phyloP scores from a whole-genome alignment of 805 yeast species.

The Monosporozyma yasuniensis region DNA sequence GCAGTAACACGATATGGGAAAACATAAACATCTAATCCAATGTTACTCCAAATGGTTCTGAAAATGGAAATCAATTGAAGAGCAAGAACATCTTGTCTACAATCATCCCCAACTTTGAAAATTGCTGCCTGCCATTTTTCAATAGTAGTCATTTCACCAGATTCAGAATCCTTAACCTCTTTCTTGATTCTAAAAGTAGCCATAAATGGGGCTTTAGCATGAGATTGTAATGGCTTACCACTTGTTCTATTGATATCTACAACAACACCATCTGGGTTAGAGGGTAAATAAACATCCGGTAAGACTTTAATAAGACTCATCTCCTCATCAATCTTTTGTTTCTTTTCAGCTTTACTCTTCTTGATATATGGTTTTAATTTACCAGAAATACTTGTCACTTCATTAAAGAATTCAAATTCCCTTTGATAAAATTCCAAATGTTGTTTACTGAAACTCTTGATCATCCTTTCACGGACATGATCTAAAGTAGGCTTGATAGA shows the following conservation, averaged over 20 bases:
- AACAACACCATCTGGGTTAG: conserved; percentile 93
- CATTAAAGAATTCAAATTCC: conserved; percentile 84
- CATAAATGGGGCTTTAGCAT: conserved; percentile 97
- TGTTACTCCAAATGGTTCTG: conserved; percentile 78
- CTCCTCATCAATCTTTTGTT: conserved; percentile 91
- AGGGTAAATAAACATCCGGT: conserved; percentile 85
- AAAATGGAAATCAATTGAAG: conserved; percentile 86
- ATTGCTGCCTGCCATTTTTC: conserved; percentile 91
- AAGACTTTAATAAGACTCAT: conserved; percentile 69
- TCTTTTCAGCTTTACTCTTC: conserved; percentile 92
- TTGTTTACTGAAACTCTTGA: conserved; percentile 45
- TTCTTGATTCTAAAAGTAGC: conserved; percentile 84
- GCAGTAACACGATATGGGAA: conserved; percentile 95
- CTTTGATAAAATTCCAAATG: conserved; percentile 64
- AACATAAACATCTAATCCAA: conserved; percentile 84
- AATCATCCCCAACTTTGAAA: conserved; percentile 98
- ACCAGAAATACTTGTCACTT: conserved; percentile 89
- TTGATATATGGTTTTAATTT: conserved; percentile 90
- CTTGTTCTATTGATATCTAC: conserved; percentile 85
- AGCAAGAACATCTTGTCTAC: conserved; percentile 94
- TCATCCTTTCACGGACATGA: conserved; percentile 57
- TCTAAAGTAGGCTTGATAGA: conserved; percentile 76
- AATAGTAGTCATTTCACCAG: conserved; percentile 35
- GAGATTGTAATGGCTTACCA: conserved; percentile 93
- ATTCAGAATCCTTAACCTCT: conserved; percentile 35